Evolutionary conservation across 2,329 filamentous ascomycete species (phyloP), one percentile per base, ranked within the genome.

Genomic region (Aureobasidium mangrovei): DNA sequence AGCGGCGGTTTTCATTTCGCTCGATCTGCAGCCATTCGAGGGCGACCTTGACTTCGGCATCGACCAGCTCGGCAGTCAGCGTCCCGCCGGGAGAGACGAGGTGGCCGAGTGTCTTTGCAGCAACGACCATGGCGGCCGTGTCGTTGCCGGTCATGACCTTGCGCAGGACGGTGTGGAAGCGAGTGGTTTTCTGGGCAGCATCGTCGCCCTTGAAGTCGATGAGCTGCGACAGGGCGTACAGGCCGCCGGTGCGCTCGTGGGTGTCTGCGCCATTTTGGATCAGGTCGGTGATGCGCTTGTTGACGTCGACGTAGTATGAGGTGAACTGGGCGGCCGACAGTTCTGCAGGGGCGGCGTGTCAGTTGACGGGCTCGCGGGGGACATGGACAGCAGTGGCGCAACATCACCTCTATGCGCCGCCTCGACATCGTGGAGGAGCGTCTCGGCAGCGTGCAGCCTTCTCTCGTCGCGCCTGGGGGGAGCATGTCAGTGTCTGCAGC

Each of bases 151-250:
- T 83, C 62, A 98, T 78, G 38, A 96, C 86, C 45, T 83, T 86
- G 62, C 91, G 87, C 57, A 98, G 81, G 64, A 91, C 94, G 60
- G 89, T 89, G 43, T 89, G 89, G 67, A 97, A 98, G 54, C 93
- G 84, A 31, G 91, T 95, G 56, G 93, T 95, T 72, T 97, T 97
- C 64, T 89, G 83, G 35, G 88, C 89, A 27, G 88, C 83, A 72
- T 98, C 94, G 62, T 96, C 88, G 56, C 91, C 91, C 63, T 96
- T 91, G 68, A 97, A 96, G 69, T 96, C 91, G 70, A 97, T 91
- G 53, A 98, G 82, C 55, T 86, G 85, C 69, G 95, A 91, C 58
- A 98, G 81, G 57, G 91, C 91, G 63, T 93, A 85, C 58, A 98
- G 86, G 51, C 93, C 94, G 58, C 91, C 93, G 55, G 96, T 83